These are phyloP conservation scores for Pythium myriotylum DNA, from an alignment of 352 stramenopile species.

Conservation along the genomic window DNA sequence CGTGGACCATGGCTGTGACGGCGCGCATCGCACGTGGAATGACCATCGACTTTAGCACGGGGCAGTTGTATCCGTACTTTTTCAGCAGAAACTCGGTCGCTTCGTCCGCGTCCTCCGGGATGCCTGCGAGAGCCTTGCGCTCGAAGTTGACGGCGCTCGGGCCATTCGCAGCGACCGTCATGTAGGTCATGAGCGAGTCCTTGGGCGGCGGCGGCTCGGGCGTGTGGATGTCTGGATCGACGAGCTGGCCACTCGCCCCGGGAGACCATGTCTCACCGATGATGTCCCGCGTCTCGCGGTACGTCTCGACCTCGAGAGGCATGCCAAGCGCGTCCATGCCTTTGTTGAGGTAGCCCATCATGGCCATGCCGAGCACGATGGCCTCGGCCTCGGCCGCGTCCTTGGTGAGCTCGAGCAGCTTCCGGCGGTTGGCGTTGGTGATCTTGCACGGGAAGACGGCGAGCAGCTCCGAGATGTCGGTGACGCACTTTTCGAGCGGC, in stretches of 20 bases:
- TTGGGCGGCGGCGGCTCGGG: conserved; percentile 5
- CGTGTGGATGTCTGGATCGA: conserved; percentile 21
- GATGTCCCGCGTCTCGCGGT: conserved; percentile 21
- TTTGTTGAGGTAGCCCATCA: conserved; percentile 32
- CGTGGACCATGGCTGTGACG: conserved; percentile 18
- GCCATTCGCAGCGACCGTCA: conserved; percentile 16
- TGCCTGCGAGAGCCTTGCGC: conserved; percentile 12
- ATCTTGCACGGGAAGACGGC: conserved; percentile 26
- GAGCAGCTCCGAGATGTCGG: conserved; percentile 19
- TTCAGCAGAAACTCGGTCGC: conserved; percentile 7
- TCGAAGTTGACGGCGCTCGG: conserved; percentile 23
- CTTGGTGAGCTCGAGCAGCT: conserved; percentile 10
- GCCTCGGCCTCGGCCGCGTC: conserved; percentile 13
- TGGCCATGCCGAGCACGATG: conserved; percentile 20
- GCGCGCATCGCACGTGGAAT: conserved; percentile 15
- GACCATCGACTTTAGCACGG: conserved; percentile 22
- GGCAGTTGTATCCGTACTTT: conserved; percentile 17
- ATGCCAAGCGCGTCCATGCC: conserved; percentile 25
- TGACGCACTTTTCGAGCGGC: conserved; percentile 20
- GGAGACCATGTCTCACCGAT: conserved; percentile 20
- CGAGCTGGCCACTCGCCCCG: conserved; percentile 7
- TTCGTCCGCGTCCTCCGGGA: conserved; percentile 6
- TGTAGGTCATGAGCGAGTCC: conserved; percentile 20
- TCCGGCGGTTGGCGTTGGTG: conserved; percentile 18
- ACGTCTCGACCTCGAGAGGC: conserved; percentile 23